Base-by-base conservation (phyloP, 2,329 filamentous ascomycete species). In the Aspergillus pseudotamarii region DNA sequence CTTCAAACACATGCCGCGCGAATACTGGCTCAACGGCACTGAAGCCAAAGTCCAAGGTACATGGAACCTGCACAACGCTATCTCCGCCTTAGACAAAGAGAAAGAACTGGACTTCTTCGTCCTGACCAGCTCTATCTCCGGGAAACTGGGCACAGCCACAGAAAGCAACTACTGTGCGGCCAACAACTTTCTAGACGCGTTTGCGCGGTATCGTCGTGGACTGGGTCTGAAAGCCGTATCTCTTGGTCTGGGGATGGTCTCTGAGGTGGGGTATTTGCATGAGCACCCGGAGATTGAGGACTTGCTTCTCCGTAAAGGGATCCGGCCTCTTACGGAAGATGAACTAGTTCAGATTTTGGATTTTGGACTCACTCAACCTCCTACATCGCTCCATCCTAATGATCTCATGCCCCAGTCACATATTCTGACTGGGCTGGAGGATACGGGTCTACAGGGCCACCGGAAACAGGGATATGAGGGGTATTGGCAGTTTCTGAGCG, bases 71-170 rank as follows among this genome's bases (percentile, higher is more conserved):
- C 56, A 58, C 26, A 19, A 26, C 6, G 23, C 34, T 3, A 14
- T 36, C 34, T 36, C 34, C 34, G 34, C 34, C 5, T 14, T 36
- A 16, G 34, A 16, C 34, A 36, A 16, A 2, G 34, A 36, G 5
- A 36, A 16, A 3, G 34, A 36, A 6, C 59, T 61, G 4, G 53
- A 61, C 41, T 57, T 61, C n/a, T 61, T 61, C 41, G n/a, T 55
- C 1, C 41, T 57, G 43, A 50, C 51, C 14, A 56, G 43, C 11
- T 57, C 59, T 11, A 32, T 36, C 9, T 32, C 6, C 1, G 26
- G 34, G 5, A 12, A 53, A 6, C 11, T n/a, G 16, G 54, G n/a
- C 12, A 23, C 30, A n/a, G n/a, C 43, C 8, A 58, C 54, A 2
- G 54, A 61, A 23, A 21, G 30, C 16, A 23, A 21, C 9, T 61